A percentile compares a stretch with the other conserved stretches of the same genome.
Evolutionary conservation across 139 green algal species (phyloP).

Genomic region (Chlamydomonas sphaeroides): DNA sequence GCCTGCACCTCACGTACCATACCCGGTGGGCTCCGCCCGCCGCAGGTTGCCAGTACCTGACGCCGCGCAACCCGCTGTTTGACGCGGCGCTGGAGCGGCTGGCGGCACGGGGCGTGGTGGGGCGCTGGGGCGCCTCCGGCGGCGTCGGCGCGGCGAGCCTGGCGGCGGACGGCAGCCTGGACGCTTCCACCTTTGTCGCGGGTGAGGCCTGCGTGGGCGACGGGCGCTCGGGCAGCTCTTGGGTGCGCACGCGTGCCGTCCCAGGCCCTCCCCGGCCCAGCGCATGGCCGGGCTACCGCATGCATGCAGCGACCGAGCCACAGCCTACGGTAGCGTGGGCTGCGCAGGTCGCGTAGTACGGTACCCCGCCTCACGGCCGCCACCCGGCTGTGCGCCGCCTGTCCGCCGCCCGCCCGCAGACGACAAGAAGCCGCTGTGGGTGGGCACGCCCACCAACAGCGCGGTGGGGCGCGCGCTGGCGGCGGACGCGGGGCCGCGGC

Average conservation of each 20-base stretch:
- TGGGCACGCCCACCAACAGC: slow-evolving; percentile 27
- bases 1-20: no score
- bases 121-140: neutral
- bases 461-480: slow-evolving; percentile 28
- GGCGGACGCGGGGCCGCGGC: neutral
- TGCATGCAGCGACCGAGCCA: no score
- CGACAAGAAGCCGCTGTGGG: slow-evolving; percentile 12
- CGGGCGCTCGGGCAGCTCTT: no score
- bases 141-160: neutral
- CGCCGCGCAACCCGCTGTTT: neutral
- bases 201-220: neutral
- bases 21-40: no score
- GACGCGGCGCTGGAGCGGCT: neutral
- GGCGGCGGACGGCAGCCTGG: neutral
- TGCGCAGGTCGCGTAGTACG: no score
- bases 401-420: neutral
- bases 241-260: neutral
- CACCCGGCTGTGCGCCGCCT: no score
- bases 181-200: neutral
- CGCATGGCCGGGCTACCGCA: no score
- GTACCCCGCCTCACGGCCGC: no score
- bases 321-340: no score
- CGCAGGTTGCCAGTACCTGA: slow-evolving; percentile 36
- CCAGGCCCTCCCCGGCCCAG: no score
- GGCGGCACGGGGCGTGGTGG: neutral